phyloP scores from a whole-genome alignment of 176 grass and related monocot genomes.

The Raddia distichophylla region DNA sequence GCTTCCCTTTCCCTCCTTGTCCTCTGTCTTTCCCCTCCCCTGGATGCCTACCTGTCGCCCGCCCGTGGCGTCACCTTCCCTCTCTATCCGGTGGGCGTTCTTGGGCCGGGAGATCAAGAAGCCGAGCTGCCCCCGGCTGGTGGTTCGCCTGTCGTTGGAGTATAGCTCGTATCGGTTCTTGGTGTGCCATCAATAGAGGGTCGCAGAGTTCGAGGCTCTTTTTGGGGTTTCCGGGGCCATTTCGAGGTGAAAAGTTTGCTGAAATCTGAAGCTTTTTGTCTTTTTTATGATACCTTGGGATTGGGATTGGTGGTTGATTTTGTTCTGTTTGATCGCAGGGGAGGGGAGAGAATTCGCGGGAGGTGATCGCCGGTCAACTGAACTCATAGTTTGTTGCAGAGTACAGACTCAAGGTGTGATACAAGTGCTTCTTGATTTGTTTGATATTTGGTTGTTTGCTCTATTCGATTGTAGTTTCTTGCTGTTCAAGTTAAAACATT shows the following conservation, averaged over 20 bases:
- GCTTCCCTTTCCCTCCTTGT: conserved; percentile 49
- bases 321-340: background rate
- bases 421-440: background rate
- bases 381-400: background rate
- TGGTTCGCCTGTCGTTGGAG: conserved; percentile 28
- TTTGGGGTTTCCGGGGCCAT: background rate
- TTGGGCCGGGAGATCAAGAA: background rate
- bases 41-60: conserved; percentile 36
- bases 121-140: background rate
- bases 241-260: conserved; percentile 26
- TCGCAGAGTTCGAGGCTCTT: background rate
- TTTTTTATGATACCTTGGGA: background rate
- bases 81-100: conserved; percentile 37
- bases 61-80: background rate
- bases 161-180: background rate
- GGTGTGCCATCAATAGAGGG: background rate
- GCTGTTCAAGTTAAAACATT: background rate
- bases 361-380: background rate
- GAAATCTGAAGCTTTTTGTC: background rate
- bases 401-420: background rate
- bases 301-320: background rate
- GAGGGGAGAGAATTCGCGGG: background rate
- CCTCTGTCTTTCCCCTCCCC: conserved; percentile 35
- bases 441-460: background rate
- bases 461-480: background rate